Conservation (phyloP, 2,329 filamentous ascomycete species). For the Calonectria pseudoreteaudii region DNA sequence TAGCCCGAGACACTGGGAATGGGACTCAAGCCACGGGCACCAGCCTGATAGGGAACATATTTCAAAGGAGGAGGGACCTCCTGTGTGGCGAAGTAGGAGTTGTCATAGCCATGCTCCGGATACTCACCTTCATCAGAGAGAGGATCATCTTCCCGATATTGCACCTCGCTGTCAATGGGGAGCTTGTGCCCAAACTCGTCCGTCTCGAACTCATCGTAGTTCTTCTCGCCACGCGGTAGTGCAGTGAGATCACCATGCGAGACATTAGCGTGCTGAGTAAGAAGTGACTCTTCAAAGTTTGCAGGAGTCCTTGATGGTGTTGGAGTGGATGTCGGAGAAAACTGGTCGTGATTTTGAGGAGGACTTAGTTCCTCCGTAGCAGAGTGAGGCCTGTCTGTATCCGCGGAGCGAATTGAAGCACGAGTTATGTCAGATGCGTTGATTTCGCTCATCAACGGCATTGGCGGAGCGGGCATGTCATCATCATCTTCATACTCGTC, state of each 20-base stretch:
- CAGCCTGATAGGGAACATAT: conserved; percentile 76
- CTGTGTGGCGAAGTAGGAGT: conserved; percentile 68
- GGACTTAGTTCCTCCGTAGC: conserved; percentile 73
- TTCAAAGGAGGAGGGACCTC: conserved; percentile 73
- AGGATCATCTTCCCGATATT: conserved; percentile 56
- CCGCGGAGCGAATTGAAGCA: conserved; percentile 86
- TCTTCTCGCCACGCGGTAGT: conserved; percentile 61
- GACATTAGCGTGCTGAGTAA: conserved; percentile 74
- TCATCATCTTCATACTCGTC: conserved; percentile 61
- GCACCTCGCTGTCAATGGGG: conserved; percentile 56
- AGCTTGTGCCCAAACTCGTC: conserved; percentile 58
- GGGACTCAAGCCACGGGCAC: conserved; percentile 82
- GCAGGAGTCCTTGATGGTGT: conserved; percentile 69
- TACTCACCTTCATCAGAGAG: conserved; percentile 51
- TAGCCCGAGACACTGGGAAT: conserved; percentile 94
- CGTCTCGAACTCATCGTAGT: conserved; percentile 61
- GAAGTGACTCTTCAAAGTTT: conserved; percentile 70
- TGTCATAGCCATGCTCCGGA: conserved; percentile 54
- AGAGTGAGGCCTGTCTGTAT: conserved; percentile 79
- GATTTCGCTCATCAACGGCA: conserved; percentile 90
- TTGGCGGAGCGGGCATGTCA: conserved; percentile 74
- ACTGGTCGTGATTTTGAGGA: conserved; percentile 67
- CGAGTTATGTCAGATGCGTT: conserved; percentile 89
- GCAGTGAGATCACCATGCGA: conserved; percentile 70
- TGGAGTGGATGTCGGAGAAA: conserved; percentile 71